Base-by-base conservation (phyloP, 352 stramenopile genomes). In the Pythium aquatile region DNA sequence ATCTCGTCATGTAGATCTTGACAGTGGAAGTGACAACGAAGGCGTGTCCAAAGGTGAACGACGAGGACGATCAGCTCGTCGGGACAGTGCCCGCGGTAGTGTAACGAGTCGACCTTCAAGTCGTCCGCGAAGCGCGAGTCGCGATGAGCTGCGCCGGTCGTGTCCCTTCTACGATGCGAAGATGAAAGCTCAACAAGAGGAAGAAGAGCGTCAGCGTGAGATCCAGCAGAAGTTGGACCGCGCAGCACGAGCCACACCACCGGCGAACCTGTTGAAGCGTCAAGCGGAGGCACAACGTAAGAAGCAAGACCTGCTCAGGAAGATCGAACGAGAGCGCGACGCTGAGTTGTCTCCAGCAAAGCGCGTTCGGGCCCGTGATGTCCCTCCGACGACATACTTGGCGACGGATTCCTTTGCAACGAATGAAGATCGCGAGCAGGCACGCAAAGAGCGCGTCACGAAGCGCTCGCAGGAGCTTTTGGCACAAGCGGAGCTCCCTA, bases 81-180 rank as follows among this genome's bases (percentile, higher is more conserved):
- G 57, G 52, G 49, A 29, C 24, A 56, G 52, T 39, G 70, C 47
- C 26, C 54, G 44, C 10, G 3, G 9, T 9, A 51, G 44, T 16
- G 8, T 17, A 3, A 16, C 44, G 3, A 51, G 44, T 10, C 44
- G 44, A 8, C 20, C 44, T 5, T 51, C 46, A 51, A 77, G 55
- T 29, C 64, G 67, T 51, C 61, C 65, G 24, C 67, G 63, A 5
- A 75, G 72, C 42, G 49, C 55, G 7, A 66, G 48, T 9, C 63
- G 58, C 4, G 63, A 74, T 16, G 70, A 74, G 51, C 24, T 78
- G 9, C 66, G 69, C 39, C 70, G 68, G 0, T 85, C 78, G 0
- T 71, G 79, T 64, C 55, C 77, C 1, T 91, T 87, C 60, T 89
- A 86, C 56, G 76, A 89, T 59, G 76, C 81, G 33, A 93, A 93